Evolutionary conservation across 2,329 filamentous ascomycete species (phyloP).

Genomic region (Myriosclerotinia curreyana): DNA sequence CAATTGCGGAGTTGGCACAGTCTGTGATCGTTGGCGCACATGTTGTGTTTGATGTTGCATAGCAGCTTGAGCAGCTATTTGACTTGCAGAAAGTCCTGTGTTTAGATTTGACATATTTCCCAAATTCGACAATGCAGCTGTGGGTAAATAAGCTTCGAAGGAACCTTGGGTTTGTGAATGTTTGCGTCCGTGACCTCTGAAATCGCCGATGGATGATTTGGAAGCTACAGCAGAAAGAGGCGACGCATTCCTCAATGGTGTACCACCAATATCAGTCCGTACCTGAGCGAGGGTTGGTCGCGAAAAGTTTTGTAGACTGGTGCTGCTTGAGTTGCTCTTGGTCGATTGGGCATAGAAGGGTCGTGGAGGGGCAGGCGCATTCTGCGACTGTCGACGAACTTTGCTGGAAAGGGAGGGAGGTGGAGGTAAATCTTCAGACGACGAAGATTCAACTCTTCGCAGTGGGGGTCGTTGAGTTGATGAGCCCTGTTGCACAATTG

Average conservation of each 20-base stretch:
- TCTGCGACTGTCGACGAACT: slow-evolving; percentile 47
- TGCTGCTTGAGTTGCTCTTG: slow-evolving; percentile 49
- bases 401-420: slow-evolving; percentile 39
- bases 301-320: slow-evolving; percentile 54
- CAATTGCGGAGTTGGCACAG: slow-evolving; percentile 55
- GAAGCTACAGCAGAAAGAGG: slow-evolving; percentile 46
- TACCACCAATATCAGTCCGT: slow-evolving; percentile 27
- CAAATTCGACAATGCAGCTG: slow-evolving; percentile 45
- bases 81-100: slow-evolving; percentile 58
- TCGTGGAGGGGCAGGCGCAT: slow-evolving; percentile 42
- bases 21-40: slow-evolving; percentile 68
- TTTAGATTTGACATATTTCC: slow-evolving; percentile 38
- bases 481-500: slow-evolving; percentile 36
- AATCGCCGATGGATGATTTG: slow-evolving; percentile 37
- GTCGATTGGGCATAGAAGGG: slow-evolving; percentile 49
- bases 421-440: slow-evolving; percentile 43
- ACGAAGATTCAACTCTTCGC: slow-evolving; percentile 47
- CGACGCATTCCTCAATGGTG: slow-evolving; percentile 40
- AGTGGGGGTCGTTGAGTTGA: slow-evolving; percentile 41
- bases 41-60: slow-evolving; percentile 57
- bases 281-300: slow-evolving; percentile 45
- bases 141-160: slow-evolving; percentile 71
- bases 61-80: slow-evolving; percentile 77
- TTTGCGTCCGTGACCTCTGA: slow-evolving; percentile 55
- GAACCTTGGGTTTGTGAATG: slow-evolving; percentile 72